Evolutionary conservation across 345 rosid species (phyloP).

Genomic region (Corymbia maculata): DNA sequence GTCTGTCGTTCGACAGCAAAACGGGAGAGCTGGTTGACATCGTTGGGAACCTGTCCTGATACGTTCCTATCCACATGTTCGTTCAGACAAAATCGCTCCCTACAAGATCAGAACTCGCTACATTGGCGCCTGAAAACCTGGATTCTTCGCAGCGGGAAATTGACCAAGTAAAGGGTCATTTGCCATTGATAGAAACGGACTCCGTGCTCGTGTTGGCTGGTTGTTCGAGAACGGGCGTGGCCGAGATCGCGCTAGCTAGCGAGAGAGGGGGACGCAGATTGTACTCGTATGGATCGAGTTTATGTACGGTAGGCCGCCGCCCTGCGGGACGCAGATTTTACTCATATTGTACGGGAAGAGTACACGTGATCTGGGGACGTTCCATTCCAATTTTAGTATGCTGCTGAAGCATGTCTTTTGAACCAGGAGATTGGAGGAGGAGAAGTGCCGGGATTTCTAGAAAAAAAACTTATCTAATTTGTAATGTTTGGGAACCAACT

Average conservation of each 20-base stretch:
- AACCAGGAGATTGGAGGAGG: not conserved
- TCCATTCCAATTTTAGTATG: not conserved
- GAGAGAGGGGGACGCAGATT: not conserved
- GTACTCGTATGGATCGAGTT: not conserved
- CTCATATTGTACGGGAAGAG: not conserved
- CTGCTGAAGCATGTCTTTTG: not conserved
- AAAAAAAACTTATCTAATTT: not conserved
- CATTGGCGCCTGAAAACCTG: not conserved
- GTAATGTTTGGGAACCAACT: not conserved
- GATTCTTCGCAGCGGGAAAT: not conserved
- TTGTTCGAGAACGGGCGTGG: too few relatives aligned
- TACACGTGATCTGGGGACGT: not conserved
- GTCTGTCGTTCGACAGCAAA: not conserved
- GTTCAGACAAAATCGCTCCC: not conserved
- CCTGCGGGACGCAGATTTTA: not conserved
- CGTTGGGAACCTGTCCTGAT: not conserved
- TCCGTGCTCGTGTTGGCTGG: not conserved
- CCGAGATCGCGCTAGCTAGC: not conserved
- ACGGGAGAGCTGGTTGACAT: not conserved
- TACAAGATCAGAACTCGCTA: not conserved
- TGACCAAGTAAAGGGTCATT: not conserved
- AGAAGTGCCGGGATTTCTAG: not conserved
- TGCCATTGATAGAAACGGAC: not conserved
- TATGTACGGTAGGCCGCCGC: too few relatives aligned
- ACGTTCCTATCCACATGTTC: not conserved